Evolutionary conservation across 176 grass and related monocot genomes (phyloP).

Genomic region (Oryza glumipatula): DNA sequence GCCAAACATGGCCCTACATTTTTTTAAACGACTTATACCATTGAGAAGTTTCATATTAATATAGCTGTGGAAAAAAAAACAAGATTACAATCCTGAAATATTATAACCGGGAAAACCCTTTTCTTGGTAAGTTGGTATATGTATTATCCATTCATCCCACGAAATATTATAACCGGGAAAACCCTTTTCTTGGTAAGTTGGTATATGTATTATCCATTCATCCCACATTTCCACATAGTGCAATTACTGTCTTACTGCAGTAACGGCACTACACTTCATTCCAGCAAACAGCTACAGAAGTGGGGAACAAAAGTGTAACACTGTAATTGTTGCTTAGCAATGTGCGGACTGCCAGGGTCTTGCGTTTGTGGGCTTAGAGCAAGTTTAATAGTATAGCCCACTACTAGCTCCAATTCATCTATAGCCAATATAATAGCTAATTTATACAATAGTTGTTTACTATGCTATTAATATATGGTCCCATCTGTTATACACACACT

Average conservation of each 20-base stretch:
- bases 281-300: neutral
- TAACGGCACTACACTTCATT: neutral
- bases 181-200: neutral
- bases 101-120: neutral
- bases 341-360: neutral
- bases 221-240: neutral
- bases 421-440: too few species aligned
- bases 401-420: too few species aligned
- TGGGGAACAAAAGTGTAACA: neutral
- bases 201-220: neutral
- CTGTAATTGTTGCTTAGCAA: neutral
- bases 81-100: too few species aligned
- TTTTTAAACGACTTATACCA: too few species aligned
- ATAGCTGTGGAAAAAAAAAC: too few species aligned
- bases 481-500: too few species aligned
- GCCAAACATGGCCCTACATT: neutral
- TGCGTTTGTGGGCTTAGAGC: neutral
- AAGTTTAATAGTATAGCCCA: too few species aligned
- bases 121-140: neutral
- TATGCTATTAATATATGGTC: too few species aligned
- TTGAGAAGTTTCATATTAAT: too few species aligned
- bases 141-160: neutral
- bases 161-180: too few species aligned
- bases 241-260: neutral
- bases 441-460: too few species aligned